These are phyloP conservation scores for Rehmannia glutinosa DNA, from an alignment of 257 asterid species.

Conservation along the genomic window DNA sequence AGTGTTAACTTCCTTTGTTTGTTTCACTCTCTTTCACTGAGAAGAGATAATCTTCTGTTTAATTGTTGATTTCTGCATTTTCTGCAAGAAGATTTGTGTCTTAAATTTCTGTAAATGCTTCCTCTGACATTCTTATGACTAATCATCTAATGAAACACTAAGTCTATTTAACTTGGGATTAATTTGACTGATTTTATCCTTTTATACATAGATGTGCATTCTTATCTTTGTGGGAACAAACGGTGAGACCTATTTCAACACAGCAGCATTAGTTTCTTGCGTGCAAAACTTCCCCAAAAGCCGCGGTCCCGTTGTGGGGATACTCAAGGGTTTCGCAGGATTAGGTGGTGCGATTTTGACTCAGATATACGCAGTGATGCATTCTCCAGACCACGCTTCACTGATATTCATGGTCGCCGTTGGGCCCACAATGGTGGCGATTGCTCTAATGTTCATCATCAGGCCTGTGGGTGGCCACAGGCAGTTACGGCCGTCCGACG, in stretches of 20 bases:
- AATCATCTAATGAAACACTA: too few species aligned
- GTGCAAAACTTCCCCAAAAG: slow-evolving; percentile 64
- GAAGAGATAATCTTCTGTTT: too few species aligned
- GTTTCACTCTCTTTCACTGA: too few species aligned
- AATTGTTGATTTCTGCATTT: too few species aligned
- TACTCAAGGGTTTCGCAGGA: slow-evolving; percentile 69
- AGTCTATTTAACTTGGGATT: too few species aligned
- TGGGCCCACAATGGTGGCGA: slow-evolving; percentile 54
- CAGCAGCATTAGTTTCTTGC: slow-evolving; percentile 52
- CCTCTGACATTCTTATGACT: too few species aligned
- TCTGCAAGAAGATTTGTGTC: too few species aligned
- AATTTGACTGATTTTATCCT: too few species aligned
- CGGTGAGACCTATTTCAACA: slow-evolving; percentile 66
- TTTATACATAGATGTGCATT: slow-evolving; percentile 48
- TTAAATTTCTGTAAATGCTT: too few species aligned
- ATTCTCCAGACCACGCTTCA: slow-evolving; percentile 53
- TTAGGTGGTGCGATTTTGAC: slow-evolving; percentile 59
- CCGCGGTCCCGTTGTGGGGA: slow-evolving; percentile 71
- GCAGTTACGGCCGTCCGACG: slow-evolving; percentile 43
- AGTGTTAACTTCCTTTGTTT: too few species aligned
- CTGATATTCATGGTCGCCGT: slow-evolving; percentile 60
- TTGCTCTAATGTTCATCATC: slow-evolving; percentile 45
- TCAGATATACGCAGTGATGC: slow-evolving; percentile 40
- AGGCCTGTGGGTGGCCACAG: slow-evolving; percentile 62
- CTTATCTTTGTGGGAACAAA: slow-evolving; percentile 63